Base-by-base conservation (phyloP, 768 basidiomycete species). In the Lyophyllum shimeji region DNA sequence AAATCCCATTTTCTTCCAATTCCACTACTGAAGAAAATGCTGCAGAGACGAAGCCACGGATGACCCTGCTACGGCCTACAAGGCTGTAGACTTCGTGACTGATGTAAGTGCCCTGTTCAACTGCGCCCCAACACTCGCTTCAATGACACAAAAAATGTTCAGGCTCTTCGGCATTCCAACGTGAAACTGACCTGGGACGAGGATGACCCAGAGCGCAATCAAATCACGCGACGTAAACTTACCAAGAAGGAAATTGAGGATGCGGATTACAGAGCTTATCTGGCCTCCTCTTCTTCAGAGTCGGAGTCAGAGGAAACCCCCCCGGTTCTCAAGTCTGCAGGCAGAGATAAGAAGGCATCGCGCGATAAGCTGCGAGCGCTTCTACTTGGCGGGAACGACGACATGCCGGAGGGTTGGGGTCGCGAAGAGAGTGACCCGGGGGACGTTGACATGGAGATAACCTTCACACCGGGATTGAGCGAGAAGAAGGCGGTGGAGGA, bases 151-250 rank as follows among this genome's bases (percentile, higher is more conserved):
- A 23, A 23, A 21, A 27, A 21, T 4, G 7, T 25, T 6, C 60
- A 98, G 95, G 96, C 96, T 9, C 83, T 99, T 5, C 89, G 96
- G 5, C 95, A 98, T 69, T 99, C 97, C 13, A 97, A 94, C 76
- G 96, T 98, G 57, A 97, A 93, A 66, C 81, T 98, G 29, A 97
- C 95, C 4, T 99, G 97, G 97, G 97, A 99, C 61, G 92, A 95
- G 52, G 97, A 98, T 69, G 95, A 98, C 62, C 87, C 91, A 0
- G 90, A 95, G 65, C 87, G 96, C 39, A 81, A 79, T 54, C 85
- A 84, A 43, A 63, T 95, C 47, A 93, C 95, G 1, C 85, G 94
- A 45, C 87, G 94, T 20, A 76, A 77, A 0, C 75, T 97, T 40
- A 84, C 90, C 0, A 81, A 82, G 51, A 87, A 93, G 66, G 93